Percentiles rank a stretch among this genome's conserved stretches.
phyloP scores from a whole-genome alignment of 2,329 filamentous ascomycete genomes.

The Aspergillus quadricinctus region DNA sequence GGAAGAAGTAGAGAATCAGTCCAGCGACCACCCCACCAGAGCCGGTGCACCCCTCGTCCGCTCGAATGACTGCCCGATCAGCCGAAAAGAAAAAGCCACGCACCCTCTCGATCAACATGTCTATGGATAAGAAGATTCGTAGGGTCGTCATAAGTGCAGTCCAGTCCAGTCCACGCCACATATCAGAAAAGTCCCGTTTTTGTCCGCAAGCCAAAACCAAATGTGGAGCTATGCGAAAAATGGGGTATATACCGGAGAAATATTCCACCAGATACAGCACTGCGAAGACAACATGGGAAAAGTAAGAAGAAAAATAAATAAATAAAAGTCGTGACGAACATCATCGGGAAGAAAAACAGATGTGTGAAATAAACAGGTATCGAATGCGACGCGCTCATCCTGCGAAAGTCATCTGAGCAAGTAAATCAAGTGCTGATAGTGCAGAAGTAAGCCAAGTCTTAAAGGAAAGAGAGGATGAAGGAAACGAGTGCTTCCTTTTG shows the following conservation, averaged over 20 bases:
- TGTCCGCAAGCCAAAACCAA: constrained; percentile 18
- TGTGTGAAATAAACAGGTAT: constrained; percentile 1
- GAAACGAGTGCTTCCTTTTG: neutral
- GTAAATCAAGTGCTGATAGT: constrained; percentile 1
- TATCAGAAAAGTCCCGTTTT: constrained; percentile 12
- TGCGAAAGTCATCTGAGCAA: neutral
- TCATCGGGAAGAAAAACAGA: constrained; percentile 1
- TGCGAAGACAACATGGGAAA: constrained; percentile 5
- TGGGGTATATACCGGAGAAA: constrained; percentile 25
- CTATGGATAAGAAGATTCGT: constrained; percentile 23
- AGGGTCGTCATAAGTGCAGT: constrained; percentile 22
- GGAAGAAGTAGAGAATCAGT: neutral
- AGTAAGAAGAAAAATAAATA: neutral
- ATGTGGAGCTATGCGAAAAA: constrained; percentile 18
- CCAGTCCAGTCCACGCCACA: constrained; percentile 16
- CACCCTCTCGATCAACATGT: constrained; percentile 14
- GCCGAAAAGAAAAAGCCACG: neutral
- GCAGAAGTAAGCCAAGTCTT: neutral
- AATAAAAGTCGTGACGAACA: constrained; percentile 2
- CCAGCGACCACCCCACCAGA: neutral
- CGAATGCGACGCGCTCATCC: constrained; percentile 3
- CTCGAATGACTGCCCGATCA: neutral
- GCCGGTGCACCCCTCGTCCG: neutral
- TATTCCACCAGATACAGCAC: constrained; percentile 16
- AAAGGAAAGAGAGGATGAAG: neutral